Conservation (phyloP, 345 rosid species). For the Populus deltoides region DNA sequence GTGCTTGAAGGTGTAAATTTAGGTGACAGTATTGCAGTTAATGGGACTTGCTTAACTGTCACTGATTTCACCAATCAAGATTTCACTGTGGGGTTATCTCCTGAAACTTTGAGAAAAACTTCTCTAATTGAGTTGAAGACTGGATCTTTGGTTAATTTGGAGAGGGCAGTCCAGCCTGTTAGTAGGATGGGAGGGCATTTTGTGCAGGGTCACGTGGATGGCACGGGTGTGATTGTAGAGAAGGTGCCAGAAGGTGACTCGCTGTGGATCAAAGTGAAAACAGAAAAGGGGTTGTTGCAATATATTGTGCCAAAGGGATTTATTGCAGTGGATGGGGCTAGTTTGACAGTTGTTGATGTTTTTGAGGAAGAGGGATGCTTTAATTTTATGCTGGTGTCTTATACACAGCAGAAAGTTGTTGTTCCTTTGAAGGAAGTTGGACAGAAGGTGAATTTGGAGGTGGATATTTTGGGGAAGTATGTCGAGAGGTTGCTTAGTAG, state of each 20-base stretch:
- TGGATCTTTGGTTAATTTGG: slow-evolving; percentile 79
- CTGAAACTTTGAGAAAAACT: slow-evolving; percentile 77
- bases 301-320: slow-evolving; percentile 85
- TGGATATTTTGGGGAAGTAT: slow-evolving; percentile 86
- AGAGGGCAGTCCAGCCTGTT: slow-evolving; percentile 75
- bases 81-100: slow-evolving; percentile 69
- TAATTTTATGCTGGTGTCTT: slow-evolving; percentile 79
- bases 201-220: slow-evolving; percentile 95
- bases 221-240: slow-evolving; percentile 70
- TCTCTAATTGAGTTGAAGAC: slow-evolving; percentile 58
- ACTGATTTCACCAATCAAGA: slow-evolving; percentile 53
- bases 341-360: slow-evolving; percentile 88
- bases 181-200: slow-evolving; percentile 89
- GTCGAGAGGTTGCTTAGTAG: slow-evolving; percentile 80
- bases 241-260: slow-evolving; percentile 71
- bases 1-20: slow-evolving; percentile 62
- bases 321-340: slow-evolving; percentile 85
- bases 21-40: slow-evolving; percentile 83
- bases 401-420: slow-evolving; percentile 75
- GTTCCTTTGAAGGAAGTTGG: slow-evolving; percentile 69
- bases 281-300: slow-evolving; percentile 43
- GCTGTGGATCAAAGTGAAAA: slow-evolving; percentile 78
- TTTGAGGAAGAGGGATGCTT: slow-evolving; percentile 71
- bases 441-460: slow-evolving; percentile 87
- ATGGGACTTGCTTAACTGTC: slow-evolving; percentile 85